These are phyloP conservation scores for Musa troglodytarum DNA, from an alignment of 176 grass and related monocot genomes.

Conservation along the genomic window DNA sequence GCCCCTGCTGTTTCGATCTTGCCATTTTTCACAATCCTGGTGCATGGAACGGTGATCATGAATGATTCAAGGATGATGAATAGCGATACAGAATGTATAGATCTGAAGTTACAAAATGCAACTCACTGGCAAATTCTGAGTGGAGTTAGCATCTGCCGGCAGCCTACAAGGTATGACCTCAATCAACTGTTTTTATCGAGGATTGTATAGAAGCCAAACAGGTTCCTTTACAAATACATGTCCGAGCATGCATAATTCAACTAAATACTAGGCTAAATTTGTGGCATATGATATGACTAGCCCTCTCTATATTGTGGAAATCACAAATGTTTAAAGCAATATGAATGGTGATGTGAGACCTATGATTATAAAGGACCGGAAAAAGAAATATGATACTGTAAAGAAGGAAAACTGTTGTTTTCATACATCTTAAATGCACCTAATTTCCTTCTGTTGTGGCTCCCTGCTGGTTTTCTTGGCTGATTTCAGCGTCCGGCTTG, in stretches of 20 bases:
- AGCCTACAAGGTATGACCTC: neutral
- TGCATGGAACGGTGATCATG: no score
- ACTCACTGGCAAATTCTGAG: no score
- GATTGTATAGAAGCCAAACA: neutral
- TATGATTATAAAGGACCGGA: neutral
- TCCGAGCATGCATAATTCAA: neutral
- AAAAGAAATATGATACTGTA: neutral
- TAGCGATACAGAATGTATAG: no score
- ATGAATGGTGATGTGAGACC: neutral
- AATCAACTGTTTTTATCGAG: neutral
- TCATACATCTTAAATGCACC: neutral
- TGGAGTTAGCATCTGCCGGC: no score
- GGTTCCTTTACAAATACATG: neutral
- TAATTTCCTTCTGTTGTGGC: neutral
- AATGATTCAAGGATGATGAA: no score
- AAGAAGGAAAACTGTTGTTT: neutral
- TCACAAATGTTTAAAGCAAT: neutral
- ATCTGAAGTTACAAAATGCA: no score
- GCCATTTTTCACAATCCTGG: no score
- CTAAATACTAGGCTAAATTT: neutral
- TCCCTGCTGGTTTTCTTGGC: constrained; percentile 14
- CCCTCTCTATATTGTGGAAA: neutral
- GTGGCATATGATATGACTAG: neutral
- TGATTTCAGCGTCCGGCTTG: constrained; percentile 37
- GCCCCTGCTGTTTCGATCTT: no score